These are phyloP conservation scores for Botrytis galanthina DNA, from an alignment of 2,329 filamentous ascomycete genomes.

Conservation along the genomic window DNA sequence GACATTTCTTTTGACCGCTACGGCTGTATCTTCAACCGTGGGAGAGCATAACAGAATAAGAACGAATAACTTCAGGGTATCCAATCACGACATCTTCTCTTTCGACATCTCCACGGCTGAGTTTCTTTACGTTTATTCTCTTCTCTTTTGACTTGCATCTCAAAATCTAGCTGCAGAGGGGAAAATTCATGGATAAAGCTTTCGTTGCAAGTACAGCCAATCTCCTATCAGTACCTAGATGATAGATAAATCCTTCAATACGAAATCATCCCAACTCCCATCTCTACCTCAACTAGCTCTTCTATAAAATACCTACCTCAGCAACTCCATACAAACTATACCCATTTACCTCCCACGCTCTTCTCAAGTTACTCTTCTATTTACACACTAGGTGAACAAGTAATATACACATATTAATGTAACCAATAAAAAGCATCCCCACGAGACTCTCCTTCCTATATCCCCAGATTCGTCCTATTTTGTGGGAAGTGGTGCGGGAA, in stretches of 20 bases:
- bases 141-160: neutral
- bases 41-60: no score
- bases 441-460: neutral
- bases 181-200: neutral
- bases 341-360: neutral
- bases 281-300: neutral
- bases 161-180: neutral
- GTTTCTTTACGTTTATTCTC: neutral
- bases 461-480: neutral
- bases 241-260: neutral
- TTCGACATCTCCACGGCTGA: rapidly evolving
- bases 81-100: neutral
- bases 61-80: neutral
- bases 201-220: neutral
- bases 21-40: neutral
- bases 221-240: neutral
- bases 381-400: neutral
- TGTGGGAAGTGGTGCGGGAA: neutral
- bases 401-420: no score
- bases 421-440: neutral
- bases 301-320: neutral
- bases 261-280: no score
- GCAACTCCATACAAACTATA: no score
- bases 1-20: neutral
- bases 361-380: neutral